A percentile compares a stretch with the other conserved stretches of the same genome.
phyloP scores from a whole-genome alignment of 2,329 filamentous ascomycete species.

The Gaeumannomyces sp. region DNA sequence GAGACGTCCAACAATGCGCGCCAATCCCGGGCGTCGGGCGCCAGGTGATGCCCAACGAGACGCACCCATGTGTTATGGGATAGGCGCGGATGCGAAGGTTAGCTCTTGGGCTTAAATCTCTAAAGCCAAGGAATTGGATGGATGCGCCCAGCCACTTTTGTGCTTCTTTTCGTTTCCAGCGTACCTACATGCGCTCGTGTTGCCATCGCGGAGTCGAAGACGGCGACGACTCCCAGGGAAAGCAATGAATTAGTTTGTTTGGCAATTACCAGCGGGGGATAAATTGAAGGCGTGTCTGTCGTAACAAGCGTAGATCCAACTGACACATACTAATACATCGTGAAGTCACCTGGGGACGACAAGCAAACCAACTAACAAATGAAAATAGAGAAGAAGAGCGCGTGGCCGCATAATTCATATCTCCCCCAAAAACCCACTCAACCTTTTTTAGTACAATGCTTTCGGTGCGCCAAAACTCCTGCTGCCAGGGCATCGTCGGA shows the following conservation, averaged over 20 bases:
- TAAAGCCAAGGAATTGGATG: neutral
- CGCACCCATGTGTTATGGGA: neutral
- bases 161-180: too few relatives aligned
- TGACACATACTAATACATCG: neutral
- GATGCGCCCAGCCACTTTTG: too few relatives aligned
- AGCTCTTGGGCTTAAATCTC: neutral
- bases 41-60: neutral
- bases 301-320: neutral
- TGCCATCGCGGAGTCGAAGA: too few relatives aligned
- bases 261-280: neutral
- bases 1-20: neutral
- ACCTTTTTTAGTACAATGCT: neutral
- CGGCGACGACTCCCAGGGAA: too few relatives aligned
- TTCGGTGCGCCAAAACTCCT: too few relatives aligned
- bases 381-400: neutral
- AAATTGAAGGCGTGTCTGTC: neutral
- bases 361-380: neutral
- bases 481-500: too few relatives aligned
- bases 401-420: neutral
- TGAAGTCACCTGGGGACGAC: neutral
- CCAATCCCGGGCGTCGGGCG: neutral
- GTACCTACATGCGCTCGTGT: too few relatives aligned
- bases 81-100: neutral
- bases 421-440: neutral
- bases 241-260: neutral